Base-by-base conservation (phyloP, 495 filamentous ascomycete species). In the Neurospora tetrasperma region DNA sequence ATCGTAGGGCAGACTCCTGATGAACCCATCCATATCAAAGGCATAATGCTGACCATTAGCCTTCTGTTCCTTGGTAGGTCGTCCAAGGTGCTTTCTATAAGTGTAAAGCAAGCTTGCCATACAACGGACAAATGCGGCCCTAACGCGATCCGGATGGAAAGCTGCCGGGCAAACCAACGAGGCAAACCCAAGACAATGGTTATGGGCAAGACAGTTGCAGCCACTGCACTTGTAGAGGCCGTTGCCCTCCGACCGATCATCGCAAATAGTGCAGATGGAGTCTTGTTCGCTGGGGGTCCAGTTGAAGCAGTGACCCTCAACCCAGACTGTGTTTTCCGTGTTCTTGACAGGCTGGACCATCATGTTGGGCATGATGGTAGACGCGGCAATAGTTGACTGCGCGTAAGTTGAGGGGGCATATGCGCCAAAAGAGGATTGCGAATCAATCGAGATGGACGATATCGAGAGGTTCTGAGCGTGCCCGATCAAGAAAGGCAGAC, bases 331-430 rank as follows among this genome's bases (percentile, higher is more conserved):
- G 42, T 89, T 94, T 44, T 97, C 93, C 4, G 92, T 93, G 77
- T 97, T 96, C 43, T 88, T 85, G 9, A 97, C 92, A 3, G 92
- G 93, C 78, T 97, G 94, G 74, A 93, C 85, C 69, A 93, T 84
- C 82, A 96, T 89, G 78, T 94, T 93, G 14, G 96, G 95, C 89
- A 99, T 97, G 77, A 99, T 90, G 0, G 96, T 99, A 16, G 94
- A 97, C n/a, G 96, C 96, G 41, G 96, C 96, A n/a, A 98, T 86
- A 11, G 96, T 99, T 18, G 94, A 97, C 77, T 95, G 93, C 3
- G 96, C 96, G 82, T 98, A 99, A 3, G 94, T 93, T 4, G 95
- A 98, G 2, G 96, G 95, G 3, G 96, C 94, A 83, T 99, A 99
- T 4, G 86, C 88, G 18, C 90, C 91, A 16, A 90, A 95, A 2